Percentiles rank a stretch among this genome's conserved stretches.
Evolutionary conservation across 208 protist species (phyloP).

Genomic region (Angomonas ambiguus): DNA sequence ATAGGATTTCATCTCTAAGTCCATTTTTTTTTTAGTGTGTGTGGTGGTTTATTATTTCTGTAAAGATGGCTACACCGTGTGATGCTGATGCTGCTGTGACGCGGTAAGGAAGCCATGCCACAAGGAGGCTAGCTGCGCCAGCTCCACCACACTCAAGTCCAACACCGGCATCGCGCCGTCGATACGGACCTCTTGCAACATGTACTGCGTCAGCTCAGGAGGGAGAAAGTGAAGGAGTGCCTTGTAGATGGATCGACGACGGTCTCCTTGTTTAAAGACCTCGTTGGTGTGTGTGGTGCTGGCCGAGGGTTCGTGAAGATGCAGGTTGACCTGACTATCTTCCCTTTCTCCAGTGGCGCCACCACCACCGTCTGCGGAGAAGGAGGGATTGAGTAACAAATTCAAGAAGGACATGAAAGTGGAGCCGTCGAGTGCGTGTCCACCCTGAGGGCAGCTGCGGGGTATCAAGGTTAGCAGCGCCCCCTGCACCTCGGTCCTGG

Average conservation of each 20-base stretch:
- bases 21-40: background rate
- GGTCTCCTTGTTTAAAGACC: slow-evolving; percentile 37
- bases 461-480: slow-evolving; percentile 80
- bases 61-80: background rate
- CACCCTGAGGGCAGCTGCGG: slow-evolving; percentile 39
- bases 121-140: slow-evolving; percentile 58
- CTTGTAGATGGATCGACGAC: slow-evolving; percentile 51
- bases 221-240: slow-evolving; percentile 57
- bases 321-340: background rate
- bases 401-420: slow-evolving; percentile 80
- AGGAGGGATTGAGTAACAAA: slow-evolving; percentile 55
- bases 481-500: slow-evolving; percentile 75
- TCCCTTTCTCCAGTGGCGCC: background rate
- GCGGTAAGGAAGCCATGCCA: slow-evolving; percentile 49
- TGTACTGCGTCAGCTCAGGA: slow-evolving; percentile 73
- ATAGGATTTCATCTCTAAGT: too few relatives aligned
- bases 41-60: background rate
- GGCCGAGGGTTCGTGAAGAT: background rate
- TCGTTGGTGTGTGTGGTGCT: background rate
- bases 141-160: slow-evolving; percentile 63
- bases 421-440: slow-evolving; percentile 41
- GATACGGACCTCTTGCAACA: slow-evolving; percentile 78
- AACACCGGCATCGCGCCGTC: slow-evolving; percentile 79
- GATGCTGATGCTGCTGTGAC: background rate
- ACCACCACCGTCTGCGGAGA: background rate